Conservation (phyloP, 805 yeast genomes). For the Teunomyces aglyptinius region DNA sequence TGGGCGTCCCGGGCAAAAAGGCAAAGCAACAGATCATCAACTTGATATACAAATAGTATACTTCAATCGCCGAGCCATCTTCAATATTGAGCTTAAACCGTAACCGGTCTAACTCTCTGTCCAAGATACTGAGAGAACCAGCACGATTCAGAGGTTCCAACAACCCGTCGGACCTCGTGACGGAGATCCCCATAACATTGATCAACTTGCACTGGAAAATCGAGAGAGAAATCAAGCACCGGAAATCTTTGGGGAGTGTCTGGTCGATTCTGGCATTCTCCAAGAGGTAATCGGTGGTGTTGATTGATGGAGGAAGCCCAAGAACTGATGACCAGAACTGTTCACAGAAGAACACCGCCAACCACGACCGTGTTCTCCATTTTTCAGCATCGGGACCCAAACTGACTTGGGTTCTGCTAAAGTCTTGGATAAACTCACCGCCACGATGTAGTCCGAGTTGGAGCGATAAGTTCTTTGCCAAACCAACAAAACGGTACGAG, state of each 20-base stretch:
- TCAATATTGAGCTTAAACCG: slow-evolving; percentile 65
- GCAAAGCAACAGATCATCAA: slow-evolving; percentile 86
- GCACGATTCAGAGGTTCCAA: slow-evolving; percentile 82
- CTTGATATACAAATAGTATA: slow-evolving; percentile 73
- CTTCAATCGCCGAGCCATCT: slow-evolving; percentile 65
- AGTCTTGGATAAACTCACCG: slow-evolving; percentile 87
- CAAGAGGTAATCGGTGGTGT: slow-evolving; percentile 71
- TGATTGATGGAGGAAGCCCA: slow-evolving; percentile 85
- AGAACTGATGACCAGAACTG: slow-evolving; percentile 87
- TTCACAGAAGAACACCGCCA: slow-evolving; percentile 82
- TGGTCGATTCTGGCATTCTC: slow-evolving; percentile 74
- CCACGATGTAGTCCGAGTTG: slow-evolving; percentile 85
- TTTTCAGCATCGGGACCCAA: slow-evolving; percentile 83
- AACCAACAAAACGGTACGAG: slow-evolving; percentile 81
- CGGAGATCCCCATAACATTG: slow-evolving; percentile 83
- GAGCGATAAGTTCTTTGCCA: slow-evolving; percentile 79
- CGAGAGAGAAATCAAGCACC: slow-evolving; percentile 69
- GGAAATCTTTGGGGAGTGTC: slow-evolving; percentile 63
- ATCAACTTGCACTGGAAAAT: slow-evolving; percentile 83
- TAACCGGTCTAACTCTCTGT: slow-evolving; percentile 72
- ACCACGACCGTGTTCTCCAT: slow-evolving; percentile 94
- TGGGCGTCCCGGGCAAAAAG: slow-evolving; percentile 84
- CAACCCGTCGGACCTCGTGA: slow-evolving; percentile 83
- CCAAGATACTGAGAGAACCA: slow-evolving; percentile 72
- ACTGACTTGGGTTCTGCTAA: slow-evolving; percentile 83